Percentiles rank a stretch among this genome's conserved stretches.
Conservation (phyloP, 257 asterid genomes). For the Solanum etuberosum region DNA sequence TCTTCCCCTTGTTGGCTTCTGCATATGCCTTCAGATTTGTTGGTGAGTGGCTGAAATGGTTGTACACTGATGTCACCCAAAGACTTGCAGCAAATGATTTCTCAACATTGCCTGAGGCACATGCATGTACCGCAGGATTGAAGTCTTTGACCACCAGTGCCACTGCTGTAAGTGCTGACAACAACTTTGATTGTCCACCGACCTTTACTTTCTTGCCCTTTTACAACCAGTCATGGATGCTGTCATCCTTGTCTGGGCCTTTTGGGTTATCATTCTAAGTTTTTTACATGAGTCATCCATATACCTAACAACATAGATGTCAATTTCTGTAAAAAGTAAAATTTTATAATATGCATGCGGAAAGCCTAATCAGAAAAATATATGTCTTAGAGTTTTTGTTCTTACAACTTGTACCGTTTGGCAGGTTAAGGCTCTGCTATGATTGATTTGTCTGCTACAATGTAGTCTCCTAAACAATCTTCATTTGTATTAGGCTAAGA, state of each 20-base stretch:
- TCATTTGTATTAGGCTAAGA: not conserved
- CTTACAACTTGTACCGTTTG: not conserved
- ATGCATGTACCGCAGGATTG: slow-evolving; percentile 99
- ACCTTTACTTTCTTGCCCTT: not conserved
- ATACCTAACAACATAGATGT: not conserved
- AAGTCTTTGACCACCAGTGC: slow-evolving; percentile 87
- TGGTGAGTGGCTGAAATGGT: slow-evolving; percentile 95
- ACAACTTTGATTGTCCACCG: not conserved
- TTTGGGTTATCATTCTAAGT: not conserved
- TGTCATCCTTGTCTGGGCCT: not conserved
- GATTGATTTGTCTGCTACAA: not conserved
- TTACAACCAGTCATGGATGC: not conserved
- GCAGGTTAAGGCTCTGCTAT: not conserved
- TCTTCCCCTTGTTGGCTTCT: slow-evolving; percentile 93
- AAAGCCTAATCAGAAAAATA: not conserved
- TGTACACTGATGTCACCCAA: slow-evolving; percentile 78
- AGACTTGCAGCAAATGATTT: slow-evolving; percentile 75
- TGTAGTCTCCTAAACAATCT: not conserved
- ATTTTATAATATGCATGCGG: not conserved
- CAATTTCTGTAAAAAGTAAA: not conserved
- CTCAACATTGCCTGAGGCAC: slow-evolving; percentile 92
- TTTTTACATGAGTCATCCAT: not conserved
- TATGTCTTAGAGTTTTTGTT: not conserved
- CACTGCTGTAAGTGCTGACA: slow-evolving; percentile 73
- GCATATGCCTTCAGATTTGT: slow-evolving; percentile 94